Conservation (phyloP, 495 filamentous ascomycete genomes). For the Penicillium bovifimosum region DNA sequence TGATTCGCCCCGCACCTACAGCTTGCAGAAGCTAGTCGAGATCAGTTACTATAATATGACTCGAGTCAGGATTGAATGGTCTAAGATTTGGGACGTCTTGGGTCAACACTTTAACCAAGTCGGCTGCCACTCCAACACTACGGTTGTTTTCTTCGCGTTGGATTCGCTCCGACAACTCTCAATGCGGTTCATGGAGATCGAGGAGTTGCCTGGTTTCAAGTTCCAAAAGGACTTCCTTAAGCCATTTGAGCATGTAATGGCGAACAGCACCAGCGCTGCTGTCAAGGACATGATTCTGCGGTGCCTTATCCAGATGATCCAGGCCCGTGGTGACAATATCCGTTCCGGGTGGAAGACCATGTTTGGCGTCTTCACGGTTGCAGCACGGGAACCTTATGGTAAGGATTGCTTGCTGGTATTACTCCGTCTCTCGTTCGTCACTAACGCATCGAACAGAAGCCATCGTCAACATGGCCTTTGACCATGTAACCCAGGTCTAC, state of each 20-base stretch:
- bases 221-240: slow-evolving; percentile 99
- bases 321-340: slow-evolving; percentile 91
- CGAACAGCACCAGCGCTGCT: slow-evolving; percentile 78
- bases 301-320: slow-evolving; percentile 99
- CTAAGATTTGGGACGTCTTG: slow-evolving; percentile 90
- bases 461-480: slow-evolving; percentile 93
- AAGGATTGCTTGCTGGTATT: slow-evolving; percentile 14
- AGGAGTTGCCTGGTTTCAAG: slow-evolving; percentile 96
- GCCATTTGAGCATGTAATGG: slow-evolving; percentile 95
- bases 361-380: slow-evolving; percentile 98
- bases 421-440: not conserved
- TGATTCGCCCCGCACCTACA: slow-evolving; percentile 91
- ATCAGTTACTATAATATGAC: slow-evolving; percentile 99
- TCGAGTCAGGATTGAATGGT: slow-evolving; percentile 96
- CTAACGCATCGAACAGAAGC: slow-evolving; percentile 55
- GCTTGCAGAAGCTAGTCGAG: slow-evolving; percentile 95
- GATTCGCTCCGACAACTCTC: slow-evolving; percentile 92
- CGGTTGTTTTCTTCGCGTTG: slow-evolving; percentile 93
- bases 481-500: slow-evolving; percentile 97
- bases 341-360: slow-evolving; percentile 97
- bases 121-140: slow-evolving; percentile 90
- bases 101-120: slow-evolving; percentile 98
- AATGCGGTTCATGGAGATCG: slow-evolving; percentile 98
- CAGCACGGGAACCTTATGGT: slow-evolving; percentile 84
- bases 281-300: slow-evolving; percentile 98